Conservation (phyloP, 192 early-diverging fungal species). For the Geosiphon pyriformis region DNA sequence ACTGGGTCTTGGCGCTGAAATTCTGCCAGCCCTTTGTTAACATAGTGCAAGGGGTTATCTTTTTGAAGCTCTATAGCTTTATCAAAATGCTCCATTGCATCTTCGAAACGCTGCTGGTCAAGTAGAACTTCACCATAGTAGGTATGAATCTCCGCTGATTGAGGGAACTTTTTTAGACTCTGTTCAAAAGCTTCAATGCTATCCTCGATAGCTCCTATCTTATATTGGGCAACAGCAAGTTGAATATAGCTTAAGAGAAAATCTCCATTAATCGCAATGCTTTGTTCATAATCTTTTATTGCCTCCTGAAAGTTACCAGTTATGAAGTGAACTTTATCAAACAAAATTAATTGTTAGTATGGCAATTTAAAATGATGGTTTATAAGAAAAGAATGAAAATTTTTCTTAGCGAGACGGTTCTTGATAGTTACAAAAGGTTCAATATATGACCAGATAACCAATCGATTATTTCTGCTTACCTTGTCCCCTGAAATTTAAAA, state of each 20-base stretch:
- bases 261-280: conserved; percentile 67
- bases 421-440: not conserved
- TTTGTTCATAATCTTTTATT: conserved; percentile 78
- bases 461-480: conserved; percentile 18
- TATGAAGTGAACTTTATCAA: conserved; percentile 63
- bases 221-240: conserved; percentile 89
- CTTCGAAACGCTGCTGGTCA: conserved; percentile 76
- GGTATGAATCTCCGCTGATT: conserved; percentile 88
- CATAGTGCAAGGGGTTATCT: conserved; percentile 86
- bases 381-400: too few species aligned
- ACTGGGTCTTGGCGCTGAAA: conserved; percentile 78
- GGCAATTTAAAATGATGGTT: not conserved
- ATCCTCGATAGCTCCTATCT: conserved; percentile 68
- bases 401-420: too few species aligned
- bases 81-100: conserved; percentile 81
- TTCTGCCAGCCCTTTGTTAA: conserved; percentile 86
- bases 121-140: conserved; percentile 94
- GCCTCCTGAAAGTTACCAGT: conserved; percentile 75
- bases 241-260: conserved; percentile 94
- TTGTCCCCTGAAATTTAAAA: conserved; percentile 30
- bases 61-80: conserved; percentile 81
- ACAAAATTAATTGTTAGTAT: not conserved
- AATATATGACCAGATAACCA: not conserved
- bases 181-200: conserved; percentile 78
- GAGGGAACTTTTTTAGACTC: conserved; percentile 70